Evolutionary conservation across 805 yeast species (phyloP).

Genomic region (Maudiozyma barnettii): DNA sequence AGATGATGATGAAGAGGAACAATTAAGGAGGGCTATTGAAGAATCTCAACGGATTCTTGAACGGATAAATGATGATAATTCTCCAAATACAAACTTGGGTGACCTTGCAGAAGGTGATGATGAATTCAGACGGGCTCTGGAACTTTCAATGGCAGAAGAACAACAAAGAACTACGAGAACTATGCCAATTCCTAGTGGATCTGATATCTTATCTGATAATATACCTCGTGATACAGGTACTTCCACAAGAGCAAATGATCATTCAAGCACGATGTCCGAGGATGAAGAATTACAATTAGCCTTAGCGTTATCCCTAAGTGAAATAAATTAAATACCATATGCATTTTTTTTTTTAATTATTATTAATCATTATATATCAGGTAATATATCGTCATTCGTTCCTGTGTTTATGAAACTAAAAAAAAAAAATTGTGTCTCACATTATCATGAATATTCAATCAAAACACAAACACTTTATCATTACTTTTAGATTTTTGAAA

Average conservation of each 20-base stretch:
- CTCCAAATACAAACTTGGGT: neutral
- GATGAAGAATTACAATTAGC: conserved; percentile 28
- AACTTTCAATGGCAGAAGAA: conserved; percentile 11
- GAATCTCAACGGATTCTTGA: conserved; percentile 11
- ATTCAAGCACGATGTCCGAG: neutral
- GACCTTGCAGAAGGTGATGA: conserved; percentile 13
- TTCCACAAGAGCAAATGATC: neutral
- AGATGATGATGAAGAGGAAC: conserved; percentile 8
- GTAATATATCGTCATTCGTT: too few relatives aligned
- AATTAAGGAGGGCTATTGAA: conserved; percentile 13
- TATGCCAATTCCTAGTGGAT: neutral
- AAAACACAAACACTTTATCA: conserved; percentile 5
- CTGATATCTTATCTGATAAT: neutral
- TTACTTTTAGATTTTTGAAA: conserved; percentile 12
- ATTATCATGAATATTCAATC: too few relatives aligned
- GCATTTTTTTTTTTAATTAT: neutral
- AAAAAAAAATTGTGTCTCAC: too few relatives aligned
- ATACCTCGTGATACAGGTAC: neutral
- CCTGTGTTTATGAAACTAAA: too few relatives aligned
- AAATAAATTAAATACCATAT: conserved; percentile 9
- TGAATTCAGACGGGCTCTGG: conserved; percentile 14
- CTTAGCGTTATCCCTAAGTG: conserved; percentile 27
- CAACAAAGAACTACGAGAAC: neutral
- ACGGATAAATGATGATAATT: neutral
- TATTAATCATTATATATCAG: neutral